Percentiles rank a stretch among this genome's conserved stretches.
These are phyloP conservation scores for Parathielavia appendiculata DNA, from an alignment of 495 filamentous ascomycete species.

Conservation along the genomic window DNA sequence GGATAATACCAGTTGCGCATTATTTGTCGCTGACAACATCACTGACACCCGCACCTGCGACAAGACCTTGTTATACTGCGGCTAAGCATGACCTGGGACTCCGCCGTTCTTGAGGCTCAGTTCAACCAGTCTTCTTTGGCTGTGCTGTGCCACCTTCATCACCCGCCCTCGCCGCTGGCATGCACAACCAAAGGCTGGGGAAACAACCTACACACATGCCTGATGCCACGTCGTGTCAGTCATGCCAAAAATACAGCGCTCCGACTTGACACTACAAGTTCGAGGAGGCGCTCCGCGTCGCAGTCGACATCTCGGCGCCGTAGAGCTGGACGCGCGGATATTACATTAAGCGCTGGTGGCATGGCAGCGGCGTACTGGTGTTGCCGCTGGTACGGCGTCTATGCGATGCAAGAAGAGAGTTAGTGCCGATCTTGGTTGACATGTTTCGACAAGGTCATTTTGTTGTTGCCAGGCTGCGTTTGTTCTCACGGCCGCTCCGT, in stretches of 20 bases:
- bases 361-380: slow-evolving; percentile 4
- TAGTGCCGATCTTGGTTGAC: neutral
- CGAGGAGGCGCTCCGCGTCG: slow-evolving; percentile 8
- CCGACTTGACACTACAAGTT: neutral
- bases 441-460: neutral
- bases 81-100: slow-evolving; percentile 2
- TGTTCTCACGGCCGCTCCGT: slow-evolving; percentile 1
- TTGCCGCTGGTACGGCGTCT: slow-evolving; percentile 1
- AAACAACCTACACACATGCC: neutral
- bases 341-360: slow-evolving; percentile 16
- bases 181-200: neutral
- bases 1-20: slow-evolving; percentile 1
- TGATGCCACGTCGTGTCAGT: neutral
- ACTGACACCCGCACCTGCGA: neutral
- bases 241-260: slow-evolving; percentile 15
- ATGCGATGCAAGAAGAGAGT: neutral
- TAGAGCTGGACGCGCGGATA: slow-evolving; percentile 4
- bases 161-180: neutral
- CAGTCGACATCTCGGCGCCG: neutral
- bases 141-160: slow-evolving; percentile 20
- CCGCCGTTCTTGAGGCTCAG: neutral
- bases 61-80: neutral
- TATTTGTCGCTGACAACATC: slow-evolving; percentile 1
- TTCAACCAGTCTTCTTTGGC: neutral
- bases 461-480: neutral